A percentile compares a stretch with the other conserved stretches of the same genome.
Evolutionary conservation across 495 filamentous ascomycete species (phyloP).

Genomic region (Hyaloscypha hepaticicola): DNA sequence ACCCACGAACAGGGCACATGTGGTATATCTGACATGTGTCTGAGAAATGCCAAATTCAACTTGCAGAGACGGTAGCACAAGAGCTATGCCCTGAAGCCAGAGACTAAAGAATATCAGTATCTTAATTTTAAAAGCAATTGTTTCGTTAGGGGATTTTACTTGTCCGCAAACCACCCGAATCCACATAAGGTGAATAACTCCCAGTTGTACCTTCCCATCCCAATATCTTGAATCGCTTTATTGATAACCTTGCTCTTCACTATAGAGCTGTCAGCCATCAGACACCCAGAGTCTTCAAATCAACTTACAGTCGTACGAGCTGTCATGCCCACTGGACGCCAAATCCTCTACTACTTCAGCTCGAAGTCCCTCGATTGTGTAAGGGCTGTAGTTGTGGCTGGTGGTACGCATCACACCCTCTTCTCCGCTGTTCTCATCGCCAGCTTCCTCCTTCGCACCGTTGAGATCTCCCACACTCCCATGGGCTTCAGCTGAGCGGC

Average conservation of each 20-base stretch:
- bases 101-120: slow-evolving; percentile 37
- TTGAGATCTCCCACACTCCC: slow-evolving; percentile 13
- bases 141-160: slow-evolving; percentile 37
- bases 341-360: slow-evolving; percentile 44
- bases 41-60: slow-evolving; percentile 62
- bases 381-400: slow-evolving; percentile 43
- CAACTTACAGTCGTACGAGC: slow-evolving; percentile 49
- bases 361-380: slow-evolving; percentile 50
- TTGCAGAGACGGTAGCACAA: slow-evolving; percentile 69
- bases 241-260: slow-evolving; percentile 65
- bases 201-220: slow-evolving; percentile 88
- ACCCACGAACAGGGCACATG: slow-evolving; percentile 53
- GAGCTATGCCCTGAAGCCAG: slow-evolving; percentile 65
- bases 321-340: slow-evolving; percentile 40
- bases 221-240: slow-evolving; percentile 78
- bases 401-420: slow-evolving; percentile 39
- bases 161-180: slow-evolving; percentile 70
- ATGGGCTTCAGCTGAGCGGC: slow-evolving; percentile 32
- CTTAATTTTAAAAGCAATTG: background rate
- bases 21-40: slow-evolving; percentile 53
- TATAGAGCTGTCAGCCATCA: slow-evolving; percentile 33
- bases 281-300: background rate
- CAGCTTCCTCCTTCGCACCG: slow-evolving; percentile 10
- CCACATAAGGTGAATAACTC: slow-evolving; percentile 78
- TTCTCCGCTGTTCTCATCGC: slow-evolving; percentile 31